A percentile compares a stretch with the other conserved stretches of the same genome.
phyloP scores from a whole-genome alignment of 345 rosid species.

The Pelargonium nanum region DNA sequence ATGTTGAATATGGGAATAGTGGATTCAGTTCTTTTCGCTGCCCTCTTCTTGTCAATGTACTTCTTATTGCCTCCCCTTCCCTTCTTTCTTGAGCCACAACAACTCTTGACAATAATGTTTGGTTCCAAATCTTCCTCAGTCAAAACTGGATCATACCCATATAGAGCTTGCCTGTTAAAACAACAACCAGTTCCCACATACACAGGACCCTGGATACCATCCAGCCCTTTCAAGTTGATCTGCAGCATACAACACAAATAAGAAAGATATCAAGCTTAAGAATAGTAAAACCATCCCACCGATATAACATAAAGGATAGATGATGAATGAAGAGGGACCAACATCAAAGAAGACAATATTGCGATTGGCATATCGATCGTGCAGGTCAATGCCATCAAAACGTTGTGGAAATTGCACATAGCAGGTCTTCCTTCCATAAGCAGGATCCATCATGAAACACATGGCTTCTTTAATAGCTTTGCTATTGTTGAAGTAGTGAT shows the following conservation, averaged over 20 bases:
- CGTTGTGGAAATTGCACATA: constrained; percentile 23
- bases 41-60: constrained; percentile 16
- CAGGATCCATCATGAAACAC: constrained; percentile 23
- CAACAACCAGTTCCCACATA: constrained; percentile 98
- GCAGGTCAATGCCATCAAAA: constrained; percentile 44
- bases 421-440: constrained; percentile 11
- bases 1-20: constrained; percentile 14
- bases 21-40: constrained; percentile 13
- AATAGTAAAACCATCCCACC: neutral
- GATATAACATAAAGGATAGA: neutral
- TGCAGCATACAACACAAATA: constrained; percentile 14
- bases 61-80: constrained; percentile 38
- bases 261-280: neutral
- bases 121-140: constrained; percentile 89
- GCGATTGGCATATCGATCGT: constrained; percentile 97
- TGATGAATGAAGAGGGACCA: constrained; percentile 15
- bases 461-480: constrained; percentile 20
- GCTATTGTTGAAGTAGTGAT: constrained; percentile 24
- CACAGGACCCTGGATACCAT: constrained; percentile 95
- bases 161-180: constrained; percentile 92
- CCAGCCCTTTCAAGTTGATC: constrained; percentile 93
- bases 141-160: constrained; percentile 93
- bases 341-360: constrained; percentile 95
- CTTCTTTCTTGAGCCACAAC: constrained; percentile 89
- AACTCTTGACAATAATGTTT: constrained; percentile 81